Conservation (phyloP, 2,329 filamentous ascomycete genomes). For the Nothophaeocryptopus gaeumannii region DNA sequence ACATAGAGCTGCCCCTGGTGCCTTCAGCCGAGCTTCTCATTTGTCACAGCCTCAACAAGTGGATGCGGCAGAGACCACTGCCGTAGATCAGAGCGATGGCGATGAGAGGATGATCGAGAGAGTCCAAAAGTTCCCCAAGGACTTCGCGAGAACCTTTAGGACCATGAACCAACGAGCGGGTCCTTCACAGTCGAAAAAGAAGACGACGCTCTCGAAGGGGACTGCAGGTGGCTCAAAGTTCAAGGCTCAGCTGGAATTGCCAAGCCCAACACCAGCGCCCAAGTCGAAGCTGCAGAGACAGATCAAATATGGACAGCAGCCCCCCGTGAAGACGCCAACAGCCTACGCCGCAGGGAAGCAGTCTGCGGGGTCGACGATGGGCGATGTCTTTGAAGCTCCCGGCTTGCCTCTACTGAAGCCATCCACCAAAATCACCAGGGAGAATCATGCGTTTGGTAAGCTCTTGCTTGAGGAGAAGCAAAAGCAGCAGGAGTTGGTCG, state of each 20-base stretch:
- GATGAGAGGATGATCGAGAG: slow-evolving; percentile 13
- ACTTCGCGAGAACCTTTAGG: slow-evolving; percentile 9
- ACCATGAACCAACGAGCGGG: slow-evolving; percentile 21
- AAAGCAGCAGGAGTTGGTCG: neutral
- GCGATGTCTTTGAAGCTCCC: too few relatives aligned
- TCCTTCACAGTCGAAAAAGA: slow-evolving; percentile 9
- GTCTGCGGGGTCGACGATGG: too few relatives aligned
- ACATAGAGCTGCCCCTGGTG: neutral
- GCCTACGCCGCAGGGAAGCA: too few relatives aligned
- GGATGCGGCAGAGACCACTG: too few relatives aligned
- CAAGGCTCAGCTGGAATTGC: slow-evolving; percentile 12
- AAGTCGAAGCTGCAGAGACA: slow-evolving; percentile 7
- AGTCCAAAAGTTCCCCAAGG: slow-evolving; percentile 5
- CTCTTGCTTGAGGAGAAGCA: slow-evolving; percentile 4
- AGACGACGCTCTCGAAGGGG: neutral
- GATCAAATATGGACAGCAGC: neutral
- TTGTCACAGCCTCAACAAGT: too few relatives aligned
- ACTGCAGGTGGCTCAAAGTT: slow-evolving; percentile 9
- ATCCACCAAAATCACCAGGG: slow-evolving; percentile 6
- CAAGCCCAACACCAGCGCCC: slow-evolving; percentile 7
- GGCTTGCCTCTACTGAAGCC: neutral
- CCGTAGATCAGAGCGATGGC: neutral
- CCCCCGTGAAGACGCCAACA: too few relatives aligned
- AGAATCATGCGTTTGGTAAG: slow-evolving; percentile 14
- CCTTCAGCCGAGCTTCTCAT: neutral